phyloP scores from a whole-genome alignment of 2,329 filamentous ascomycete species.

The Thielaviopsis populi region DNA sequence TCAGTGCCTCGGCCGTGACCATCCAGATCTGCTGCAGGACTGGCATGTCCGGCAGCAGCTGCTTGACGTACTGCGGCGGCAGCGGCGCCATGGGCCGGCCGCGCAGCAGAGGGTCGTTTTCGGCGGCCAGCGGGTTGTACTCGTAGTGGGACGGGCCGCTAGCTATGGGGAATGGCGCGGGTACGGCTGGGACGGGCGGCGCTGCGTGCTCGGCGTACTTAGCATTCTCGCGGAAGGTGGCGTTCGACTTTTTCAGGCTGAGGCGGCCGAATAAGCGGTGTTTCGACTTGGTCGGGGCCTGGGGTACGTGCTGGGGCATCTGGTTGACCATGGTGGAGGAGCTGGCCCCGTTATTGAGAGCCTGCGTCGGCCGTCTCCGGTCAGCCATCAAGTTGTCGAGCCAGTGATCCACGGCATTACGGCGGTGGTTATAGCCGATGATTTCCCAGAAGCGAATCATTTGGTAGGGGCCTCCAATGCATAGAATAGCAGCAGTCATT shows the following conservation, averaged over 20 bases:
- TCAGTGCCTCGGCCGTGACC: conserved; percentile 46
- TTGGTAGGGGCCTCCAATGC: conserved; percentile 45
- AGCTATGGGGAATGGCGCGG: neutral
- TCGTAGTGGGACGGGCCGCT: neutral
- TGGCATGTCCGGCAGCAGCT: conserved; percentile 40
- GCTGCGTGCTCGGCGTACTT: neutral
- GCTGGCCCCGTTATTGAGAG: neutral
- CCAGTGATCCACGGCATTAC: conserved; percentile 45
- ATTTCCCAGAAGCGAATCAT: conserved; percentile 51
- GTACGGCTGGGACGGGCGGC: neutral
- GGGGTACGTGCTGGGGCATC: conserved; percentile 22
- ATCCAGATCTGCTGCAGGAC: conserved; percentile 46
- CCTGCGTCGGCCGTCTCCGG: conserved; percentile 24
- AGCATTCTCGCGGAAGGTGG: conserved; percentile 9
- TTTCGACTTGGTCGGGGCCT: conserved; percentile 32
- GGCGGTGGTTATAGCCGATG: conserved; percentile 47
- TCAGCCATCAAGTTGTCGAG: conserved; percentile 32
- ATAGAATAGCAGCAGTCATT: conserved; percentile 44
- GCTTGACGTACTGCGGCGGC: conserved; percentile 33
- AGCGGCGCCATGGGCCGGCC: conserved; percentile 49
- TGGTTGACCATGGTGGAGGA: conserved; percentile 22
- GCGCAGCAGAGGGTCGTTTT: conserved; percentile 18
- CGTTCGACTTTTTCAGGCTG: conserved; percentile 42
- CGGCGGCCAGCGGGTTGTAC: conserved; percentile 6
- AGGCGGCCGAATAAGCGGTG: conserved; percentile 37